Evolutionary conservation across 257 asterid genomes (phyloP).

Genomic region (Salvia splendens): DNA sequence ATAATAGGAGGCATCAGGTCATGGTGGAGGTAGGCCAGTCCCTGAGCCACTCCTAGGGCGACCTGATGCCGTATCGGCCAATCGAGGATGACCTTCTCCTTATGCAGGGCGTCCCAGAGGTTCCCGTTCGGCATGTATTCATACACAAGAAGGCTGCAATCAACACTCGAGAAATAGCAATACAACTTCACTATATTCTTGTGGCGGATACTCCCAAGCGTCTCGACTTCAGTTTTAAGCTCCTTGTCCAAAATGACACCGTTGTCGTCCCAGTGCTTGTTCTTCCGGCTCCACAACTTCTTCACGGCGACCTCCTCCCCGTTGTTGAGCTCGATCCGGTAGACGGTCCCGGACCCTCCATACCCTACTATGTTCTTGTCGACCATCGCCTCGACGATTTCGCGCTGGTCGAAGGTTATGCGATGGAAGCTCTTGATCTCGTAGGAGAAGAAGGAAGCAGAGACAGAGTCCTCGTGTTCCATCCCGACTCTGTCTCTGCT

Average conservation of each 20-base stretch:
- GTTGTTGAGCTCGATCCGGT: constrained; percentile 65
- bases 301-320: constrained; percentile 83
- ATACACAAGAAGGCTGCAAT: constrained; percentile 71
- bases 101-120: constrained; percentile 82
- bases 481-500: constrained; percentile 37
- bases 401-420: constrained; percentile 68
- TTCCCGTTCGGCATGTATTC: constrained; percentile 94
- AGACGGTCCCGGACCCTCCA: constrained; percentile 95
- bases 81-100: constrained; percentile 55
- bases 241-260: constrained; percentile 60
- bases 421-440: constrained; percentile 86
- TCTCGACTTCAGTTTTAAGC: constrained; percentile 83
- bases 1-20: constrained; percentile 77
- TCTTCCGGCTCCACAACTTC: constrained; percentile 78
- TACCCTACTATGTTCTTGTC: constrained; percentile 89
- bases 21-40: constrained; percentile 90
- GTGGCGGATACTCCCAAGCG: constrained; percentile 88
- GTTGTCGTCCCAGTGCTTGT: constrained; percentile 45
- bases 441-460: constrained; percentile 64
- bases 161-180: constrained; percentile 70
- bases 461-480: constrained; percentile 52
- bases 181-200: constrained; percentile 93
- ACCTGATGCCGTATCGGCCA: constrained; percentile 89
- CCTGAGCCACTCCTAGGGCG: constrained; percentile 86
- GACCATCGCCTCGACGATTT: constrained; percentile 71